Evolutionary conservation across 306 rosid genomes (phyloP).

Genomic region (Chamaecrista fasciculata): DNA sequence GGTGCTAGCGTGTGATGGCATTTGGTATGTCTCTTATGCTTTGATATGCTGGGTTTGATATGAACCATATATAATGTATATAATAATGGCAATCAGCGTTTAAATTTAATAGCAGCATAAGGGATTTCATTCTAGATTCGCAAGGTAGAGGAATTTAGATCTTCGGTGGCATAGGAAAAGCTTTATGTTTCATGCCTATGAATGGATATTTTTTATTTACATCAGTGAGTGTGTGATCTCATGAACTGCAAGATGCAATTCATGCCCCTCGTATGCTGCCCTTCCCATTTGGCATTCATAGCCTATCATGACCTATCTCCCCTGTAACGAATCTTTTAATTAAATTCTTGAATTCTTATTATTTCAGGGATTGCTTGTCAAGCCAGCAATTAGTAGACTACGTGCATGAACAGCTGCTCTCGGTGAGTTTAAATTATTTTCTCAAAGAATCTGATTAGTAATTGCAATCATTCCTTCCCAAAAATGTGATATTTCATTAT

Average conservation of each 20-base stretch:
- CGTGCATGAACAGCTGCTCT: slow-evolving; percentile 61
- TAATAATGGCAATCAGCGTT: not conserved
- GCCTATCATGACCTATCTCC: not conserved
- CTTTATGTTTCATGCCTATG: slow-evolving; percentile 15
- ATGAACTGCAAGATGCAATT: not conserved
- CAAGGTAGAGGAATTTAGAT: slow-evolving; percentile 5
- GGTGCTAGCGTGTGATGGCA: slow-evolving; percentile 75
- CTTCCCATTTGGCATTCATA: not conserved
- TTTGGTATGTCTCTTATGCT: slow-evolving; percentile 64
- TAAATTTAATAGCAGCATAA: not conserved
- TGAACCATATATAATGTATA: too few species aligned
- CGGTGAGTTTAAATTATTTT: slow-evolving; percentile 45
- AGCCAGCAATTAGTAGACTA: slow-evolving; percentile 91
- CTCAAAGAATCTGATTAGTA: slow-evolving; percentile 8
- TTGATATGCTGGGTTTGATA: slow-evolving; percentile 4
- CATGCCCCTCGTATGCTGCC: not conserved
- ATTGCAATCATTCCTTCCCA: not conserved
- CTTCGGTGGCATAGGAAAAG: not conserved
- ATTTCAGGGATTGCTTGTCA: slow-evolving; percentile 94
- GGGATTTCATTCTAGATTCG: not conserved
- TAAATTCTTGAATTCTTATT: slow-evolving; percentile 26
- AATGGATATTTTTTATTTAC: not conserved
- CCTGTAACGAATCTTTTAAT: not conserved
- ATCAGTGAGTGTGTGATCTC: not conserved
- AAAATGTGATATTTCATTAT: slow-evolving; percentile 3